These are phyloP conservation scores for Liriodendron chinense DNA, from an alignment of 164 flowering plant genomes.

Conservation along the genomic window DNA sequence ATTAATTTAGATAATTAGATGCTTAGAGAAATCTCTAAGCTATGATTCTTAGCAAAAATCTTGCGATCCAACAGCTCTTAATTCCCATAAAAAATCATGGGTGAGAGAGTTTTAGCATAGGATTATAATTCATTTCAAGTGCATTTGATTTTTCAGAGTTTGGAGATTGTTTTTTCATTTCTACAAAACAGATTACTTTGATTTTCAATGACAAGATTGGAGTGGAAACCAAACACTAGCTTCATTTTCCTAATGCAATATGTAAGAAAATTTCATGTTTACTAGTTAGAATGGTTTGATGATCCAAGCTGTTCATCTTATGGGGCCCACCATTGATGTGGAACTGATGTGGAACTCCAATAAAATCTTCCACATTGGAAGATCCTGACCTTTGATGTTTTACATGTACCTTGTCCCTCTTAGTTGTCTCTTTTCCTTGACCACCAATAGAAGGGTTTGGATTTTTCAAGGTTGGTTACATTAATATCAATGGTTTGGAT, in stretches of 20 bases:
- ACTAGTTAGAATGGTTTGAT: too few species aligned
- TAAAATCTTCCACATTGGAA: too few species aligned
- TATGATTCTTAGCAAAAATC: neutral
- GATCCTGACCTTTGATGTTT: too few species aligned
- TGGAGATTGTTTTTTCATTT: constrained; percentile 5
- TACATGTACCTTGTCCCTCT: too few species aligned
- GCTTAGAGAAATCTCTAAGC: neutral
- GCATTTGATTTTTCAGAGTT: neutral
- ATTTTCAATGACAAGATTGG: neutral
- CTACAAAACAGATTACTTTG: neutral
- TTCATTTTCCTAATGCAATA: neutral
- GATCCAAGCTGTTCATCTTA: too few species aligned
- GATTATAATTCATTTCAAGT: constrained; percentile 1
- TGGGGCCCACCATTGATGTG: too few species aligned
- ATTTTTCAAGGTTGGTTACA: too few species aligned
- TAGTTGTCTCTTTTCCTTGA: too few species aligned
- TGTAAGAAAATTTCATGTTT: neutral
- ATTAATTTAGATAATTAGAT: neutral
- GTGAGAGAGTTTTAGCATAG: neutral
- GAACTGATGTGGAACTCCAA: too few species aligned
- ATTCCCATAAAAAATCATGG: neutral
- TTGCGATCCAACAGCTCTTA: neutral
- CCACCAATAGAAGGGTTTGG: too few species aligned
- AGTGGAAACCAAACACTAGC: neutral
- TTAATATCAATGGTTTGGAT: too few species aligned